These are phyloP conservation scores for Hyphodiscus hymeniophilus DNA, from an alignment of 495 filamentous ascomycete species.

Conservation along the genomic window DNA sequence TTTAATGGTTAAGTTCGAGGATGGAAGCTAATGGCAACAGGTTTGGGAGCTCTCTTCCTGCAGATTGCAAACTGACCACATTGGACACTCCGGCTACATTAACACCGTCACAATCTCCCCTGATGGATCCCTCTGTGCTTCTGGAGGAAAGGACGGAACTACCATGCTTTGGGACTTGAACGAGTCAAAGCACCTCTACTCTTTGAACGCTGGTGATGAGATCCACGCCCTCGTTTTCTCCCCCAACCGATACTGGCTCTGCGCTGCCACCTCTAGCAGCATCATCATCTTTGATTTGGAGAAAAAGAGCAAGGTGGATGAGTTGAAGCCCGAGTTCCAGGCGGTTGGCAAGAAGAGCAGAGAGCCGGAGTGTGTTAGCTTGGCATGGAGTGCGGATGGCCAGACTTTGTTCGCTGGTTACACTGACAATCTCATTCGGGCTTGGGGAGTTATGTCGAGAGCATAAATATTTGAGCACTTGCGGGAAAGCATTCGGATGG, in stretches of 20 bases:
- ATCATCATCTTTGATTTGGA: constrained; percentile 99
- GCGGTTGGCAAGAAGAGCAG: constrained; percentile 97
- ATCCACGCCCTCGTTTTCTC: constrained; percentile 99
- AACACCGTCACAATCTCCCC: constrained; percentile 99
- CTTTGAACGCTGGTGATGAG: constrained; percentile 97
- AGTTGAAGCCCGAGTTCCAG: constrained; percentile 97
- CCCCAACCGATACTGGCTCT: constrained; percentile 99
- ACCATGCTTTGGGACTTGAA: constrained; percentile 99
- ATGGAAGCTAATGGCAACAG: constrained; percentile 35
- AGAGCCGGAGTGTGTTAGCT: constrained; percentile 93
- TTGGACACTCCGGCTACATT: constrained; percentile 99
- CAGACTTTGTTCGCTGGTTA: constrained; percentile 99
- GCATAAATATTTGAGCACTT: constrained; percentile 35
- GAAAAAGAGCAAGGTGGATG: constrained; percentile 99
- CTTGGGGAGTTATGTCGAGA: constrained; percentile 92
- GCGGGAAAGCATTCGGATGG: constrained; percentile 15
- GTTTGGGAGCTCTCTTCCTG: constrained; percentile 99
- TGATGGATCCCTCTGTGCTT: constrained; percentile 98
- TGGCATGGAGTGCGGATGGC: constrained; percentile 97
- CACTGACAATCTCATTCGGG: constrained; percentile 99
- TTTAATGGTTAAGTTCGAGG: constrained; percentile 8
- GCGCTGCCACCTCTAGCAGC: constrained; percentile 88
- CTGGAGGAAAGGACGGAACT: constrained; percentile 98
- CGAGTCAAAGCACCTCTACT: constrained; percentile 99
- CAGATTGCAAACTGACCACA: constrained; percentile 99